Evolutionary conservation across 257 asterid genomes (phyloP).

Genomic region (Paraleonurus japonicus): DNA sequence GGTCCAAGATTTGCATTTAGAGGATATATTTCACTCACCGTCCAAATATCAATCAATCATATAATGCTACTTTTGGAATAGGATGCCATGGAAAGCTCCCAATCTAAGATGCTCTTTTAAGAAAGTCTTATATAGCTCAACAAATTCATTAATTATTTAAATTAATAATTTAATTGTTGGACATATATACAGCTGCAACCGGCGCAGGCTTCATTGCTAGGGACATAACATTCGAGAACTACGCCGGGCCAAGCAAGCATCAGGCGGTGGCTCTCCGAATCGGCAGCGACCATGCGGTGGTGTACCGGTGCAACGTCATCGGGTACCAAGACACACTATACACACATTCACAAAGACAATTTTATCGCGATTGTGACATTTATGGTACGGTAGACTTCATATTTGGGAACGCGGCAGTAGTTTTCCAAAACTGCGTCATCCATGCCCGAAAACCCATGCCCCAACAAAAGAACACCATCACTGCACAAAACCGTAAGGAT

Average conservation of each 20-base stretch:
- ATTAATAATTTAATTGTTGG: neutral
- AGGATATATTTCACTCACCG: neutral
- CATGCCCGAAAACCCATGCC: conserved; percentile 44
- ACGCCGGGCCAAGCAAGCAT: conserved; percentile 51
- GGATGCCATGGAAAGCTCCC: conserved; percentile 18
- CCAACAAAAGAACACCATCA: conserved; percentile 45
- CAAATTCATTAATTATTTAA: neutral
- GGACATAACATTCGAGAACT: conserved; percentile 52
- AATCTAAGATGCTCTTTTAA: neutral
- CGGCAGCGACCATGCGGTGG: conserved; percentile 50
- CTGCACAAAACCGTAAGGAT: conserved; percentile 54
- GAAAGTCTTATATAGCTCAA: neutral
- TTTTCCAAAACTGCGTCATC: conserved; percentile 40
- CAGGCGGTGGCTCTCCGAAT: conserved; percentile 61
- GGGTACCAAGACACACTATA: conserved; percentile 56
- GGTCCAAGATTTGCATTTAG: neutral
- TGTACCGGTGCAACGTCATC: conserved; percentile 41
- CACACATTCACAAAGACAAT: conserved; percentile 42
- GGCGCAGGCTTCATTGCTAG: conserved; percentile 57
- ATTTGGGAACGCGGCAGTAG: conserved; percentile 57
- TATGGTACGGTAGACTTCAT: conserved; percentile 59
- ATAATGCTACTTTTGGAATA: conserved; percentile 19
- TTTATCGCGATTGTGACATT: conserved; percentile 51
- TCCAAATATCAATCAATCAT: neutral
- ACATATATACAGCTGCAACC: conserved; percentile 48